These are phyloP conservation scores for Xylariaceae sp. DNA, from an alignment of 2,329 filamentous ascomycete genomes.

Conservation along the genomic window DNA sequence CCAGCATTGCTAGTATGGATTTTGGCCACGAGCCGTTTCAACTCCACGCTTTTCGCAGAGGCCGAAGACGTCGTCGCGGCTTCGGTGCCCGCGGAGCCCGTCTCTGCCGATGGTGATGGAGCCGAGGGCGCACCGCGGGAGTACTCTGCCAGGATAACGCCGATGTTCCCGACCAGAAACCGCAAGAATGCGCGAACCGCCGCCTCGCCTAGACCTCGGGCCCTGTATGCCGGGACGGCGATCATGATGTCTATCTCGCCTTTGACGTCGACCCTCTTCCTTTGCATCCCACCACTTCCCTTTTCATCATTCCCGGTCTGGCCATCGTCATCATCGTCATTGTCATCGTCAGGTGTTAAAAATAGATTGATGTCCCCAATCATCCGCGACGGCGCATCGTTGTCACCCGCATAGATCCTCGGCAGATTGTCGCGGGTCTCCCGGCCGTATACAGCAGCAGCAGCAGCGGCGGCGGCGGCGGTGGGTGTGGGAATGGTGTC, in stretches of 20 bases:
- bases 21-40: slow-evolving; percentile 52
- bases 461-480: background rate
- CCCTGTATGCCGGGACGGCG: slow-evolving; percentile 22
- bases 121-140: background rate
- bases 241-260: slow-evolving; percentile 34
- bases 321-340: slow-evolving; percentile 27
- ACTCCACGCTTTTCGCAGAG: slow-evolving; percentile 6
- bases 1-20: slow-evolving; percentile 51
- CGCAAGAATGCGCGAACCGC: slow-evolving; percentile 62
- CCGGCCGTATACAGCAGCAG: background rate
- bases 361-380: slow-evolving; percentile 79
- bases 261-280: slow-evolving; percentile 24
- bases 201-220: slow-evolving; percentile 24
- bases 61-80: background rate
- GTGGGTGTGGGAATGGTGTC: too few relatives aligned
- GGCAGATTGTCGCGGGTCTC: background rate
- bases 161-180: slow-evolving; percentile 56
- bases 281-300: slow-evolving; percentile 22
- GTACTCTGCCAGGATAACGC: slow-evolving; percentile 54
- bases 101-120: background rate
- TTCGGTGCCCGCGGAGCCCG: background rate
- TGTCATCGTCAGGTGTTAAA: slow-evolving; percentile 54
- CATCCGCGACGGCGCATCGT: slow-evolving; percentile 55
- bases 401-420: slow-evolving; percentile 34
- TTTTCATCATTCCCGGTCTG: slow-evolving; percentile 16